Evolutionary conservation across 2,329 filamentous ascomycete genomes (phyloP).

Genomic region (Fusarium xyrophilum): DNA sequence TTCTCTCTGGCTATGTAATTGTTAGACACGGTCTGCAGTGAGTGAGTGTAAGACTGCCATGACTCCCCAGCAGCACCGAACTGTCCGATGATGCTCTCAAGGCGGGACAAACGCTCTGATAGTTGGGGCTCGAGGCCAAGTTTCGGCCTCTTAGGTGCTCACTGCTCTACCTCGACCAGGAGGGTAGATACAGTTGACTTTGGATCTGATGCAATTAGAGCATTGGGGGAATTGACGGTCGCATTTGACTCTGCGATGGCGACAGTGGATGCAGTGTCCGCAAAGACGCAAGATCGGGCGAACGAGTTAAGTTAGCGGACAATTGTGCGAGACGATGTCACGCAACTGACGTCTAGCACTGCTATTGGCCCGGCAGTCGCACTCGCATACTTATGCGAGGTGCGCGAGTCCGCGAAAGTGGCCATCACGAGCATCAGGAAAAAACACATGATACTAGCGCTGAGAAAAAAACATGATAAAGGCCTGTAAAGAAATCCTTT

Average conservation of each 20-base stretch:
- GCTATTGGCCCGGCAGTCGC: not conserved
- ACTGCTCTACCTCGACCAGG: not conserved
- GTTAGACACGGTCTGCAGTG: accelerated
- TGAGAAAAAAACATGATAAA: constrained; percentile 1
- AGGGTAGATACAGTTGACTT: not conserved
- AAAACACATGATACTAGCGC: not conserved
- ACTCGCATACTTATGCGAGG: not conserved
- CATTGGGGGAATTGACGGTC: not conserved
- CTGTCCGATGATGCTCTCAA: not conserved
- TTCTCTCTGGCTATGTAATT: not conserved
- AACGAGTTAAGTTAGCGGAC: not conserved
- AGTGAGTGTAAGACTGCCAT: not conserved
- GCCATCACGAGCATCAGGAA: not conserved
- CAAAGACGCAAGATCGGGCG: not conserved
- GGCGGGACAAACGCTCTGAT: not conserved
- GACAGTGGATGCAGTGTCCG: not conserved
- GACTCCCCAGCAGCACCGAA: not conserved
- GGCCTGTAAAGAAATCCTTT: not conserved
- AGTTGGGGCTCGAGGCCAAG: not conserved
- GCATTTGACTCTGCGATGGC: not conserved
- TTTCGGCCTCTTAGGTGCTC: not conserved
- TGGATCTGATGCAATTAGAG: not conserved
- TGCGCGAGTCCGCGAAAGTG: not conserved
- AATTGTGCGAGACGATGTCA: not conserved
- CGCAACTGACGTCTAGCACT: not conserved